Base-by-base conservation (phyloP, 2,329 filamentous ascomycete genomes). In the Truncatella angustata region DNA sequence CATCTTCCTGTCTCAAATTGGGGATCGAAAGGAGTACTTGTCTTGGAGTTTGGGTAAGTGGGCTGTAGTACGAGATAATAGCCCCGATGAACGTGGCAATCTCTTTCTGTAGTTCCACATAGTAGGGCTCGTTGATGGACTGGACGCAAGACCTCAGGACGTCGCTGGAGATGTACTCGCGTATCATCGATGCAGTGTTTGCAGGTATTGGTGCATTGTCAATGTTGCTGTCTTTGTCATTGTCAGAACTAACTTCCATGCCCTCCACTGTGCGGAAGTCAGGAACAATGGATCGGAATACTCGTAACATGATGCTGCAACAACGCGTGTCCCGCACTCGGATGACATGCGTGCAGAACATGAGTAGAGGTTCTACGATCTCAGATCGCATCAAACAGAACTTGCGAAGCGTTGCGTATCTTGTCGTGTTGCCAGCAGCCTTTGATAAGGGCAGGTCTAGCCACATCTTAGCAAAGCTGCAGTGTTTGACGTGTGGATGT, bases 41-140 rank as follows among this genome's bases (percentile, higher is more conserved):
- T 18, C 85, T 79, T 0, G 92, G 90, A 1, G 88, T 94, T 5
- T 77, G 64, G 6, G 87, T 92, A 28, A 82, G 70, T 0, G 82
- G 75, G 11, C 84, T 82, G 66, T 96, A 96, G 55, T 88, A 81
- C 7, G 87, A 80, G 61, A 96, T 78, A 55, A 97, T 94, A 4
- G 86, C 82, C 0, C 92, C 92, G 56, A 99, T 96, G 34, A 97
- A 78, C 20, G 86, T 82, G 1, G 91, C 93, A 20, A 99, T 79
- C 48, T 99, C 92, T 66, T 92, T 93, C 64, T 99, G 94, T 56
- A 95, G 83, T 60, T 99, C 94, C 30, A 97, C 92, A 70, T 97
- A 99, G 70, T 97, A 97, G 0, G 91, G 87, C 60, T 99, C 94
- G 70, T 97, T 90, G 47, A 99, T 84, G 2, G 90, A 95, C 2